Evolutionary conservation across 2,329 filamentous ascomycete genomes (phyloP).

Genomic region (Tolypocladium paradoxum): DNA sequence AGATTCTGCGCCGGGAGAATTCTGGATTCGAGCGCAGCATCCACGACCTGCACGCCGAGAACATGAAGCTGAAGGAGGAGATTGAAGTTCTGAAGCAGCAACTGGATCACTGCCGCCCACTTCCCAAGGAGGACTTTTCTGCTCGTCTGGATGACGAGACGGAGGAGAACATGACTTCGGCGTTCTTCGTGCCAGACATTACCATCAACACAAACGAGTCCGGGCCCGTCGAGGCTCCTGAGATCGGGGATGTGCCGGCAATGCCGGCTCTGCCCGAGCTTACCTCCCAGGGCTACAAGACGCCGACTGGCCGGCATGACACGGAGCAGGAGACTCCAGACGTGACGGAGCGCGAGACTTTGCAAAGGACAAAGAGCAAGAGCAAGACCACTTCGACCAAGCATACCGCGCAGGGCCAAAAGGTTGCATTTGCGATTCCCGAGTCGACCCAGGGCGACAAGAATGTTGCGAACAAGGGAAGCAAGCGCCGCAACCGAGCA

Average conservation of each 20-base stretch:
- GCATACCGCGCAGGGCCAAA: constrained; percentile 17
- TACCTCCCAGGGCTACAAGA: constrained; percentile 20
- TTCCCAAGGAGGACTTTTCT: constrained; percentile 25
- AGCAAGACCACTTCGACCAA: constrained; percentile 14
- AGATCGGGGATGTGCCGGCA: constrained; percentile 19
- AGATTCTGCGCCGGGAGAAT: constrained; percentile 36
- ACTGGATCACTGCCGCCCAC: constrained; percentile 29
- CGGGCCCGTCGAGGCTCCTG: constrained; percentile 18
- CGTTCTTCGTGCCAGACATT: constrained; percentile 48
- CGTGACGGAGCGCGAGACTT: constrained; percentile 16
- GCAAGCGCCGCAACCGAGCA: constrained; percentile 24
- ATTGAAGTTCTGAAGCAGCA: constrained; percentile 34
- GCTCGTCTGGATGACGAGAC: constrained; percentile 24
- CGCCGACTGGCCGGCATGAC: constrained; percentile 15
- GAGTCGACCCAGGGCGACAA: constrained; percentile 17
- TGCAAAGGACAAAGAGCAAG: constrained; percentile 17
- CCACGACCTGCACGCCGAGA: constrained; percentile 34
- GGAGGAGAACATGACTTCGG: constrained; percentile 47
- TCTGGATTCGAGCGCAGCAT: constrained; percentile 34
- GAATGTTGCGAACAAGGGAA: constrained; percentile 28
- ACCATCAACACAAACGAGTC: constrained; percentile 35
- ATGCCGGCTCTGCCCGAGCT: constrained; percentile 17
- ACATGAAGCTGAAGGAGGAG: constrained; percentile 35
- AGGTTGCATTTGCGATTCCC: constrained; percentile 31
- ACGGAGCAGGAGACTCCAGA: constrained; percentile 16